Base-by-base conservation (phyloP, 371 early-diverging fungal genomes). In the Nosema bombycis region DNA sequence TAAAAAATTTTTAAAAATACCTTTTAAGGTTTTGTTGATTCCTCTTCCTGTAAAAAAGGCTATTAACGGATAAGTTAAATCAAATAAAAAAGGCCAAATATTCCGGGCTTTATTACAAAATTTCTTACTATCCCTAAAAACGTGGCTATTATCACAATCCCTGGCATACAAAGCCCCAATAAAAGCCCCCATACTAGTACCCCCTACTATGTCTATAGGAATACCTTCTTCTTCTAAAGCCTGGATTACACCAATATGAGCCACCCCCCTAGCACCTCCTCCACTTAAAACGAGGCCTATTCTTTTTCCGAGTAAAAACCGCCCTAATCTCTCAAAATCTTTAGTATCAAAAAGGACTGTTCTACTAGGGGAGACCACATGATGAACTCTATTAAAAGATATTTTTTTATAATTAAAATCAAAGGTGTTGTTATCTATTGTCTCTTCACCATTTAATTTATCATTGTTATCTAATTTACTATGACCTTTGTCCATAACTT, bases 281-380 rank as follows among this genome's bases (percentile, higher is more conserved):
- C 99, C 99, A 36, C 99, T 95, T 36, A 98, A 88, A n/a, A 95
- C 97, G 0, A 98, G 84, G 0, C 96, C 99, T 21, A 98, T 92
- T 0, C 94, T 93, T 78, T 90, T 90, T 28, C 93, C 94, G 46
- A 92, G 90, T 63, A 98, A 85, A 18, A 94, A 89, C 55, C 99
- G 90, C 1, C 94, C 94, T 32, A 98, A 86, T 63, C 98, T 88
- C 0, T 89, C 84, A 83, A 89, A 89, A 78, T 90, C 90, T 32
- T 88, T 87, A n/a, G 46, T 37, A 64, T 61, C 65, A 57, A 65
- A 63, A 12, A 65, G 15, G 2, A 78, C 29, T n/a, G 75, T 57
- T 55, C 72, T 72, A 32, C 29, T 56, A n/a, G 69, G 69, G 70
- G 36, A 61, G 29, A 76, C 30, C 1, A 72, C 57, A 32, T 72